These are phyloP conservation scores for Shiraia bambusicola DNA, from an alignment of 2,329 filamentous ascomycete species.

Conservation along the genomic window DNA sequence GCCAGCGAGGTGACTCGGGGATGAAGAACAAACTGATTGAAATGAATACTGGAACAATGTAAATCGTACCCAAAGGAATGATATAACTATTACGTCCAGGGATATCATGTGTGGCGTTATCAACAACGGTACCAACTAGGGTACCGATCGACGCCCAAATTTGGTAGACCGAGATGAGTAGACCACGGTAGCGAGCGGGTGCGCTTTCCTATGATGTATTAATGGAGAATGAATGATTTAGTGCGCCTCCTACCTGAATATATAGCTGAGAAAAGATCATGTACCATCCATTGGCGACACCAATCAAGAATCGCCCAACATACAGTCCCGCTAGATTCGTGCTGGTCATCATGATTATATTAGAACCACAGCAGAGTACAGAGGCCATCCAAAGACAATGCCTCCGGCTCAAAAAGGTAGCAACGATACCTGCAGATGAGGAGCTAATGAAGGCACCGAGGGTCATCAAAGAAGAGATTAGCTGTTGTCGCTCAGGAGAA, in stretches of 20 bases:
- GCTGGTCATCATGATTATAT: constrained; percentile 58
- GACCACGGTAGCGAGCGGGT: constrained; percentile 54
- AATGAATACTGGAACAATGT: constrained; percentile 53
- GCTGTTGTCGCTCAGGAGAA: constrained; percentile 43
- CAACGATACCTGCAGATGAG: constrained; percentile 38
- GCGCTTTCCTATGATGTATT: constrained; percentile 43
- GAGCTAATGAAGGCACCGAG: constrained; percentile 50
- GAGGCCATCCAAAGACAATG: constrained; percentile 53
- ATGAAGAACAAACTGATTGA: constrained; percentile 43
- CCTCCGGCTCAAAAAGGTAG: constrained; percentile 44
- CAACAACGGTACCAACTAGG: constrained; percentile 51
- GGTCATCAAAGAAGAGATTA: constrained; percentile 51
- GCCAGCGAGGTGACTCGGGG: constrained; percentile 50
- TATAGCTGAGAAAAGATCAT: constrained; percentile 59
- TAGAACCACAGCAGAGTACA: constrained; percentile 50
- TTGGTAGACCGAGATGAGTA: constrained; percentile 53
- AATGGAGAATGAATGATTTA: not conserved
- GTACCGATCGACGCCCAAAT: constrained; percentile 51
- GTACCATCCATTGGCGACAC: constrained; percentile 53
- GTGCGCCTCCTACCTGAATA: constrained; percentile 44
- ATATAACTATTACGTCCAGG: constrained; percentile 35
- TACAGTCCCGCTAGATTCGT: constrained; percentile 56
- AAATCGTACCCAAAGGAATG: constrained; percentile 57
- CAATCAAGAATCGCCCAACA: constrained; percentile 57
- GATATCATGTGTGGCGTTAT: constrained; percentile 49